Percentiles rank a stretch among this genome's conserved stretches.
phyloP scores from a whole-genome alignment of 371 early-diverging fungal genomes.

The Actinomucor elegans region DNA sequence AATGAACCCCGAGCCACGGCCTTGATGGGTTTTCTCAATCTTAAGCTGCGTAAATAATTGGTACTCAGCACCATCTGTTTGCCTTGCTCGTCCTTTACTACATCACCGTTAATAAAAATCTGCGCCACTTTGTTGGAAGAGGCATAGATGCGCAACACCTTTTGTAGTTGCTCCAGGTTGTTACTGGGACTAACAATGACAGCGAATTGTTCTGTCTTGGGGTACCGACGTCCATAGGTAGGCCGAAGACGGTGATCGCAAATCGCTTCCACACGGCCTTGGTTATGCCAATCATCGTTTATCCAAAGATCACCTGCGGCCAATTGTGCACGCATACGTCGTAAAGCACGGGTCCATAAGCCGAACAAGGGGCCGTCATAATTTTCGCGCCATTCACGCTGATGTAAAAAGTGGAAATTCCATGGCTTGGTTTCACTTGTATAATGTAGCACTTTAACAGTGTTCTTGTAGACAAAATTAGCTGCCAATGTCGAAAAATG shows the following conservation, averaged over 20 bases:
- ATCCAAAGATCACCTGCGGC: conserved; percentile 2
- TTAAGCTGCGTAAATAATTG: conserved; percentile 1
- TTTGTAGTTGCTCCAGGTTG: neutral
- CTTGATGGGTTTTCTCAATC: conserved; percentile 9
- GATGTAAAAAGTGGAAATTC: conserved; percentile 32
- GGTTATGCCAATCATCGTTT: neutral
- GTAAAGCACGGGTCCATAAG: conserved; percentile 19
- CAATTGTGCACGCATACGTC: conserved; percentile 11
- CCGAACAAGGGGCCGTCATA: conserved; percentile 34
- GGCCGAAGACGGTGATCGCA: conserved; percentile 14
- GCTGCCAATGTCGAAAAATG: conserved; percentile 27
- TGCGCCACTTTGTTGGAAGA: conserved; percentile 10
- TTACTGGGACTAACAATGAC: conserved; percentile 4
- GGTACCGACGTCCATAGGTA: conserved; percentile 13
- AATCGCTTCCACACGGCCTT: conserved; percentile 9
- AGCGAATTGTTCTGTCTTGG: conserved; percentile 13
- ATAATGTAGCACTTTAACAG: conserved; percentile 32
- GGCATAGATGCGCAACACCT: conserved; percentile 4
- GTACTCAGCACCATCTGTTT: neutral
- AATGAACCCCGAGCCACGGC: neutral
- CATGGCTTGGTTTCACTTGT: conserved; percentile 42
- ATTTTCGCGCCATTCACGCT: conserved; percentile 37
- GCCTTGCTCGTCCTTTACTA: conserved; percentile 1
- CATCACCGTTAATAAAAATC: conserved; percentile 8
- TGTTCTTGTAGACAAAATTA: conserved; percentile 18